Base-by-base conservation (phyloP, 768 basidiomycete species). In the Gloeophyllum trabeum region DNA sequence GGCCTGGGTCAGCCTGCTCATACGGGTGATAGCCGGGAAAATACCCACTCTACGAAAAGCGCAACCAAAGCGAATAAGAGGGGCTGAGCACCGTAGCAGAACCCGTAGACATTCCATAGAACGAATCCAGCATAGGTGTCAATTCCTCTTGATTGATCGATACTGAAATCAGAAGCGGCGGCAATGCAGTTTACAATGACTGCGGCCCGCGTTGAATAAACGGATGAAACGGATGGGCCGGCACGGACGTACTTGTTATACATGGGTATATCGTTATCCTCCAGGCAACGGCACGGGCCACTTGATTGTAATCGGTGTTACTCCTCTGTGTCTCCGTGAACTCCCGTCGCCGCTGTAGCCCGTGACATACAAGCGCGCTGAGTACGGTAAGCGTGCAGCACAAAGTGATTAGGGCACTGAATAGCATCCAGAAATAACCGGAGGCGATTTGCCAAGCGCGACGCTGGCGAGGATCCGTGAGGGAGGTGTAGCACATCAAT, bases 41-140 rank as follows among this genome's bases (percentile, higher is more conserved):
- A n/a, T n/a, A 37, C 36, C 20, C 36, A 37, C 36, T 37, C 36
- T 7, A 37, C 36, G 20, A 37, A 37, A 21, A 37, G 12, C 10
- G 36, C 20, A 21, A 37, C 36, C 10, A 37, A 19, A 37, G 13
- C 12, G 36, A 13, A 37, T 7, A 10, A 7, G 10, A 37, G 36
- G 7, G 36, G 36, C 36, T 10, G 10, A 10, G 20, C 10, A 10
- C 36, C 36, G 20, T 37, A 37, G 7, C 7, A 21, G 20, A 37
- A 10, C 7, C 36, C 36, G 20, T 10, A 37, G 10, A 37, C 20
- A 19, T 7, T 13, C 36, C 36, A 37, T 10, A 37, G 36, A 19
- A 10, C 20, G 20, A 10, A 37, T 13, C 10, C 20, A 10, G 36
- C 20, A 12, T 21, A 10, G 7, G 36, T 7, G 7, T 7, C 7